A percentile compares a stretch with the other conserved stretches of the same genome.
These are phyloP conservation scores for Colletotrichum gigasporum DNA, from an alignment of 2,329 filamentous ascomycete species.

Conservation along the genomic window DNA sequence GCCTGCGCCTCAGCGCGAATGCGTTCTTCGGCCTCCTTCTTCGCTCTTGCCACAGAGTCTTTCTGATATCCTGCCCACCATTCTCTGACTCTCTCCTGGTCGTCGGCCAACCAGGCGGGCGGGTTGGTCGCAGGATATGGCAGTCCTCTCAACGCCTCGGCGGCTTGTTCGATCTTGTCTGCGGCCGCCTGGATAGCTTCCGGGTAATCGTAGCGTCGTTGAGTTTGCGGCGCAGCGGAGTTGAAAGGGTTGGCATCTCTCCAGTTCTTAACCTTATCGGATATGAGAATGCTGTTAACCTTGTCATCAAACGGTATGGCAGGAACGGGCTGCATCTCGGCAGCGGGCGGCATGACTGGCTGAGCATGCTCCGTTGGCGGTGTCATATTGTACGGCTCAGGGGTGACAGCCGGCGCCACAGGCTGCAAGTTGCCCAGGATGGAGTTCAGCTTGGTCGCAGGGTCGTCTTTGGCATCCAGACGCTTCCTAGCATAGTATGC, in stretches of 20 bases:
- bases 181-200: constrained; percentile 54
- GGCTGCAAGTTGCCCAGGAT: constrained; percentile 43
- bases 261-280: constrained; percentile 54
- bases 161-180: constrained; percentile 52
- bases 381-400: constrained; percentile 33
- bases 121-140: constrained; percentile 61
- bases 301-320: constrained; percentile 49
- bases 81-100: constrained; percentile 56
- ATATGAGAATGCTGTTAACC: constrained; percentile 53
- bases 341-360: constrained; percentile 40
- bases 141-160: constrained; percentile 52
- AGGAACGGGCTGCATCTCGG: constrained; percentile 42
- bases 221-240: constrained; percentile 36
- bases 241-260: constrained; percentile 50
- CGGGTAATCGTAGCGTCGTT: constrained; percentile 48
- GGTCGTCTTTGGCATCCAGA: constrained; percentile 48
- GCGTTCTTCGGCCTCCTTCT: constrained; percentile 48
- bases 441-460: constrained; percentile 49
- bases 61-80: constrained; percentile 63
- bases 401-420: constrained; percentile 20
- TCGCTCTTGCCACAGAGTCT: constrained; percentile 48
- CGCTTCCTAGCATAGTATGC: constrained; percentile 54
- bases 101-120: constrained; percentile 60
- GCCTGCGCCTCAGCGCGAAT: constrained; percentile 46
- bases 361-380: constrained; percentile 21